These are phyloP conservation scores for Platanus orientalis DNA, from an alignment of 164 flowering plant species.

Conservation along the genomic window DNA sequence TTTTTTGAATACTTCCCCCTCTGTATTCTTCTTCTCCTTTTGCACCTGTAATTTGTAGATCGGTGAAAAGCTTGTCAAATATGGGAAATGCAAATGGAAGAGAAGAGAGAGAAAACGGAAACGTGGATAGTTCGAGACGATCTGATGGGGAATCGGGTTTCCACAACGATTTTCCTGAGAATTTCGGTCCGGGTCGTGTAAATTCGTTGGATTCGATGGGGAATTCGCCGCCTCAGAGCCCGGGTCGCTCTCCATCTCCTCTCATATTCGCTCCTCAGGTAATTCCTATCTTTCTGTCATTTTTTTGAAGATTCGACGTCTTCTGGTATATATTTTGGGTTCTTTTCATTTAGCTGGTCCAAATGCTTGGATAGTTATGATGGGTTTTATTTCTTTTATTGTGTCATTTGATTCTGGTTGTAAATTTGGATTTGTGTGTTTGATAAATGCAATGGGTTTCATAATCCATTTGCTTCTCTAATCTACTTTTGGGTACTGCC, in stretches of 20 bases:
- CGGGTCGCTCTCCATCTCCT: conserved; percentile 52
- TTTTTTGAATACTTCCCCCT: too few relatives aligned
- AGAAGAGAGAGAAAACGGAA: conserved; percentile 39
- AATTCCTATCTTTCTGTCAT: too few relatives aligned
- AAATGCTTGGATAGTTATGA: too few relatives aligned
- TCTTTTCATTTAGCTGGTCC: too few relatives aligned
- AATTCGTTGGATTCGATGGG: conserved; percentile 45
- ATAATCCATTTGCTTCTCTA: too few relatives aligned
- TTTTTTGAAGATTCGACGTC: background rate
- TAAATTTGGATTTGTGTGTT: too few relatives aligned
- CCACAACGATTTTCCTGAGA: conserved; percentile 12
- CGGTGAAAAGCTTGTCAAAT: conserved; percentile 7
- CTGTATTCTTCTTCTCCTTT: background rate
- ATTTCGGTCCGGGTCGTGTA: conserved; percentile 20
- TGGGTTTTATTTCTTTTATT: too few relatives aligned
- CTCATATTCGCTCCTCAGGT: conserved; percentile 76
- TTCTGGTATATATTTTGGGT: too few relatives aligned
- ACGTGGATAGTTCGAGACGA: conserved; percentile 23
- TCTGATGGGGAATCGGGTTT: conserved; percentile 28
- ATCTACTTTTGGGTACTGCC: too few relatives aligned
- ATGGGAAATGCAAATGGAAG: conserved; percentile 79
- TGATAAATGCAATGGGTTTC: too few relatives aligned
- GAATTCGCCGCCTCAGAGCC: conserved; percentile 54
- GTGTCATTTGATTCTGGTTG: too few relatives aligned
- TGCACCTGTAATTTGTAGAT: conserved; percentile 14